These are phyloP conservation scores for Crithidia fasciculata DNA, from an alignment of 208 protist species.

Conservation along the genomic window DNA sequence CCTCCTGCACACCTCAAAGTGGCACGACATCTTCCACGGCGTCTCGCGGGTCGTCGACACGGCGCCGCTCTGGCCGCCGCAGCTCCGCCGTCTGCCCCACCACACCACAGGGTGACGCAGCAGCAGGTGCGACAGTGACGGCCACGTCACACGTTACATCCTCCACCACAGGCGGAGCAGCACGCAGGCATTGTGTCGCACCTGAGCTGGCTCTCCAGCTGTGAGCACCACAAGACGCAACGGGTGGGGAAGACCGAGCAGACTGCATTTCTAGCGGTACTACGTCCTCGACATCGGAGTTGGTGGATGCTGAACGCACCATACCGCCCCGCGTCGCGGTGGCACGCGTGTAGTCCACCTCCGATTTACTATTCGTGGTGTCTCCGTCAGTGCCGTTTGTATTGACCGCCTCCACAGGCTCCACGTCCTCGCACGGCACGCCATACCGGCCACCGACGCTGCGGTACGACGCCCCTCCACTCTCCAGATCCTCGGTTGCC, in stretches of 20 bases:
- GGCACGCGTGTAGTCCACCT: constrained; percentile 1
- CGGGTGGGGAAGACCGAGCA: not conserved
- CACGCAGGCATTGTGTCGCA: not conserved
- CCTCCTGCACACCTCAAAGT: constrained; percentile 13
- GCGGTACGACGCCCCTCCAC: not conserved
- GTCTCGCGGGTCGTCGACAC: constrained; percentile 10
- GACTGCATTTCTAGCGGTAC: constrained; percentile 12
- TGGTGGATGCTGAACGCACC: constrained; percentile 16
- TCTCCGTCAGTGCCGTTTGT: not conserved
- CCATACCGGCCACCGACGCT: not conserved
- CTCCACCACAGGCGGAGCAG: not conserved
- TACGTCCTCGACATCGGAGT: constrained; percentile 32
- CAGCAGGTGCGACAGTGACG: not conserved
- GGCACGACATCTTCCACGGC: constrained; percentile 69
- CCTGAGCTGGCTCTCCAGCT: too few species aligned
- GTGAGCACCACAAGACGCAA: too few species aligned
- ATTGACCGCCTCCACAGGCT: not conserved
- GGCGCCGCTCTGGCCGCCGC: constrained; percentile 12
- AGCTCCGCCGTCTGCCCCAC: constrained; percentile 26
- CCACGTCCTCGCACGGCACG: constrained; percentile 4
- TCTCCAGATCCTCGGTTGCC: constrained; percentile 1
- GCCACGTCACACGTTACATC: not conserved
- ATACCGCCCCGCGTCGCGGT: constrained; percentile 7
- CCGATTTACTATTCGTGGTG: not conserved
- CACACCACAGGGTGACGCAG: not conserved